These are phyloP conservation scores for Pterocarpus macrocarpus DNA, from an alignment of 306 rosid genomes.

Conservation along the genomic window DNA sequence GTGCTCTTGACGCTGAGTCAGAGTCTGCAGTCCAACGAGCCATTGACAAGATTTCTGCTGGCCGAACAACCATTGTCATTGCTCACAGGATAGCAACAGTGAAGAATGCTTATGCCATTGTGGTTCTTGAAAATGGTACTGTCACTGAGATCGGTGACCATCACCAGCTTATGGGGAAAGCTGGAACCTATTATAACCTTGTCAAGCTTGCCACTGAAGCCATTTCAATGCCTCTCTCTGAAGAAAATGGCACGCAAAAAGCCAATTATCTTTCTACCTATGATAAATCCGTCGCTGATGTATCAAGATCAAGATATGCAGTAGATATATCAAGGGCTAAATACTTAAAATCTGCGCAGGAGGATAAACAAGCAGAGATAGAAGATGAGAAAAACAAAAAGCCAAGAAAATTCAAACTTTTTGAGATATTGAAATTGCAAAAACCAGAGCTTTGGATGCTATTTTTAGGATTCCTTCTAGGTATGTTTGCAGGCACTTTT, in stretches of 20 bases:
- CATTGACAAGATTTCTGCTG: conserved; percentile 78
- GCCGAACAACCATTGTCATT: conserved; percentile 83
- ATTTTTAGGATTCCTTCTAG: conserved; percentile 69
- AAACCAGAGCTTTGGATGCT: conserved; percentile 71
- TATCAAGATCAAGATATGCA: conserved; percentile 45
- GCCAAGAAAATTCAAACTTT: conserved; percentile 52
- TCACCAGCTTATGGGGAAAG: conserved; percentile 72
- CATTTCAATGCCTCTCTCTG: conserved; percentile 50
- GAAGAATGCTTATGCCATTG: conserved; percentile 72
- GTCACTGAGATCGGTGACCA: conserved; percentile 82
- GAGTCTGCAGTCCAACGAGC: conserved; percentile 81
- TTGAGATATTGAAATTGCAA: conserved; percentile 76
- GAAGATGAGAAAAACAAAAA: conserved; percentile 52
- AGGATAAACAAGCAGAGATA: conserved; percentile 48
- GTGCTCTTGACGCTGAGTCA: conserved; percentile 89
- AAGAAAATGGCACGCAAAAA: conserved; percentile 43
- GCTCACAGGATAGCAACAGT: conserved; percentile 93
- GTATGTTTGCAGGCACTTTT: conserved; percentile 82
- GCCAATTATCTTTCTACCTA: conserved; percentile 45
- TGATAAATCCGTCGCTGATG: conserved; percentile 54
- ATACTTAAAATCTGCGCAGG: conserved; percentile 43
- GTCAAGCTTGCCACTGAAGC: conserved; percentile 79
- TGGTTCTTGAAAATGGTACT: conserved; percentile 79
- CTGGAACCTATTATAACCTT: conserved; percentile 77
- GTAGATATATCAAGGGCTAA: conserved; percentile 40